Conservation (phyloP, 805 yeast species). For the Clavispora vitiphila region DNA sequence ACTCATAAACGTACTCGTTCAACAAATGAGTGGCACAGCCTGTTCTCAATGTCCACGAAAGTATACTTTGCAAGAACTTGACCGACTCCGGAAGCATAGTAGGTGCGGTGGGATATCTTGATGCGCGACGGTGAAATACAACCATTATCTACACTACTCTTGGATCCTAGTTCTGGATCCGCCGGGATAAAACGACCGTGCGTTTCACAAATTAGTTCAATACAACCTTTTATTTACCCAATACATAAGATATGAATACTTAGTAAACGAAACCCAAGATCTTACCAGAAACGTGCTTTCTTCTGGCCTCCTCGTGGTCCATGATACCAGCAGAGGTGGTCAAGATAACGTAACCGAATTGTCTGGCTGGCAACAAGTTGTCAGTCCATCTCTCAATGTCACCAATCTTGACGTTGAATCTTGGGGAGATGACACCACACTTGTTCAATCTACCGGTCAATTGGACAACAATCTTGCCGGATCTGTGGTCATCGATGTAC, state of each 20-base stretch:
- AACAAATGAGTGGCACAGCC: conserved; percentile 65
- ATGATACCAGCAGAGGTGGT: conserved; percentile 99
- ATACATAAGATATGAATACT: not conserved
- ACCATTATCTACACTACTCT: not conserved
- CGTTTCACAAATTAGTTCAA: not conserved
- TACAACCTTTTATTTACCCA: conserved; percentile 4
- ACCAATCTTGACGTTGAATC: conserved; percentile 93
- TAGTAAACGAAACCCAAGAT: conserved; percentile 97
- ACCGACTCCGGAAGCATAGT: conserved; percentile 14
- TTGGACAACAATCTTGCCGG: conserved; percentile 34
- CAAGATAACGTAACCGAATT: conserved; percentile 95
- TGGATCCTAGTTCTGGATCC: too few relatives aligned
- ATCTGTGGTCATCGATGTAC: conserved; percentile 33
- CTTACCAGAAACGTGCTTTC: conserved; percentile 99
- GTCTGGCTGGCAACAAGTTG: conserved; percentile 98
- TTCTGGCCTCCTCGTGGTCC: conserved; percentile 99
- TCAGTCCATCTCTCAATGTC: conserved; percentile 98
- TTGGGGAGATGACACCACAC: conserved; percentile 98
- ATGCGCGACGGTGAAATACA: not conserved
- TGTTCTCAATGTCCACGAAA: conserved; percentile 52
- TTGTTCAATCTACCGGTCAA: conserved; percentile 48
- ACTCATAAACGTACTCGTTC: conserved; percentile 64
- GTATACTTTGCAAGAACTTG: conserved; percentile 27
- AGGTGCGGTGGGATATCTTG: not conserved
- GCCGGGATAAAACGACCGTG: too few relatives aligned